Base-by-base conservation (phyloP, 2,329 filamentous ascomycete species). In the Penicillium sp. region DNA sequence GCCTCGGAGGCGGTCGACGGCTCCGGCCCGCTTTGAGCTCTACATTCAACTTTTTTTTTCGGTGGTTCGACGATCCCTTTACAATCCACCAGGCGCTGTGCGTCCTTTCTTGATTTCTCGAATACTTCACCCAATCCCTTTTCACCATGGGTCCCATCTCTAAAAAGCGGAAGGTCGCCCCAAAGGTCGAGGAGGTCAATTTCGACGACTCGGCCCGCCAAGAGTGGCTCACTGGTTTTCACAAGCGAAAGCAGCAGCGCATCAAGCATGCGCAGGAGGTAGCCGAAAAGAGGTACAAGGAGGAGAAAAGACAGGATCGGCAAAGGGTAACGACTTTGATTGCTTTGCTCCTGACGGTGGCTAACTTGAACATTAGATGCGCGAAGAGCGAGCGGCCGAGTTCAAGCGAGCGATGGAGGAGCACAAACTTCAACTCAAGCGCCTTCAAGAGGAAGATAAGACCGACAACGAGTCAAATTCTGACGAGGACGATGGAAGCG, bases 191-290 rank as follows among this genome's bases (percentile, higher is more conserved):
- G 63, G 88, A 95, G 66, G 85, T 98, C 68, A 81, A 75, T 42
- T 98, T 97, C 72, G 89, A 98, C 72, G 73, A 78, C 51, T 77
- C 78, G 51, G 87, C 87, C 37, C 84, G 93, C 55, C 75, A 86
- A 55, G 89, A 97, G 63, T 98, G 87, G 65, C 77, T 98, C 47
- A 96, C 89, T 0, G 93, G 93, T 2, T 98, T 98, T 71, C 90
- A 91, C 75, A 98, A 97, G 77, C 85, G 93, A 69, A 97, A 96
- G 69, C 73, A 87, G 43, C 86, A 89, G 67, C 80, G 93, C 29
- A 82, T 84, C 56, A 94, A 95, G 73, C 77, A 84, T 68, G 91
- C 91, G 1, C 86, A 93, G 63, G 89, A 93, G 57, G 77, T 86
- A 58, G 87, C 88, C 3, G 83, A 81, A 37, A 85, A 88, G 69